Base-by-base conservation (phyloP, 192 early-diverging fungal species). In the Coemansia sp. region DNA sequence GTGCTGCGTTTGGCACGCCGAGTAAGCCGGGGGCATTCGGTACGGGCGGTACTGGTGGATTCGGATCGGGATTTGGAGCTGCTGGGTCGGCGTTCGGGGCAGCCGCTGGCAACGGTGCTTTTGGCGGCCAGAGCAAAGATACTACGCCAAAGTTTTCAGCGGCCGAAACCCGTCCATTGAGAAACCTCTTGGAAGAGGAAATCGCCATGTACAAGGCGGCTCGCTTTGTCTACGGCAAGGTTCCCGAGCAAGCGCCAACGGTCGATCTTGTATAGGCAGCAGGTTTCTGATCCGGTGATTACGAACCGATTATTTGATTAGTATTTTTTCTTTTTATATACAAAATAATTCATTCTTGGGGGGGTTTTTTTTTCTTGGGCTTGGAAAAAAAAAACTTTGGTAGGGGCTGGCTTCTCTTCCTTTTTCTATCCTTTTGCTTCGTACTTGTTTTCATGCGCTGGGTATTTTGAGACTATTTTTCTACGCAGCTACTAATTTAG, bases 161-260 rank as follows among this genome's bases (percentile, higher is more conserved):
- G 3, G 52, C 29, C 29, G 29, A 42, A 42, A 59, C 68, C 8
- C 69, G 67, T 8, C 64, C 75, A 1, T 23, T n/a, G 23, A 61
- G 63, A 24, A 36, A 58, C 4, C 64, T 78, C n/a, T 62, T 67
- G 13, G 24, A 53, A 0, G 60, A 68, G 6, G 75, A 78, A 20
- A 78, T 69, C 16, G 58, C 53, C 29, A 24, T 52, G 29, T 78
- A 54, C 60, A 62, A 57, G 35, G 70, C 65, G 1, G 51, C 42
- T 10, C 45, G 58, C 13, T 78, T 78, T 55, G 30, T 32, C 11
- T 46, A 62, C 14, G 75, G 75, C 23, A 53, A 28, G 2, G 68
- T 78, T 27, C 75, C 75, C 7, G 75, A 78, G 13, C 29, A 55
- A 8, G 63, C 75, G 16, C 75, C 75, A 9, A 68, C 75, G 0